Percentiles rank a stretch among this genome's conserved stretches.
Evolutionary conservation across 345 rosid genomes (phyloP).

Genomic region (Dimocarpus longan): DNA sequence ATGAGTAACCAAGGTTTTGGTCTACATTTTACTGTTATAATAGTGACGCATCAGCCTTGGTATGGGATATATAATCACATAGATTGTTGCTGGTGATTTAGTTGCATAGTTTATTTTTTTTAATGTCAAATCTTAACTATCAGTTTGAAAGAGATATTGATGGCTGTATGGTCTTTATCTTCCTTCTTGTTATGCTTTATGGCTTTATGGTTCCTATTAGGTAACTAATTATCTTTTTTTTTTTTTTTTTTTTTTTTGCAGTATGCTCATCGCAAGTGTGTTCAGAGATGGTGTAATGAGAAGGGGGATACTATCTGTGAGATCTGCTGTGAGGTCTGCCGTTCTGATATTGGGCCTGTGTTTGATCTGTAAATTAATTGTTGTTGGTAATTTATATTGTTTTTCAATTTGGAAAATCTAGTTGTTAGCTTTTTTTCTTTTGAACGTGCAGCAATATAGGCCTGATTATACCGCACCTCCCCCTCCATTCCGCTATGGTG

Average conservation of each 20-base stretch:
- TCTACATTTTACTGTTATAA: not conserved
- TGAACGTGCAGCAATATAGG: constrained; percentile 57
- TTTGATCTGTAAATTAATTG: constrained; percentile 4
- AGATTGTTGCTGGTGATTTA: not conserved
- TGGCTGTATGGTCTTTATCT: not conserved
- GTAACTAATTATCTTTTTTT: not conserved
- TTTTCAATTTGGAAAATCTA: not conserved
- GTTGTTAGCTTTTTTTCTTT: constrained; percentile 8
- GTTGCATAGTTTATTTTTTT: not conserved
- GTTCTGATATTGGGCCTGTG: constrained; percentile 11
- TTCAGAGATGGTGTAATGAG: constrained; percentile 90
- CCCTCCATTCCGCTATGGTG: constrained; percentile 54
- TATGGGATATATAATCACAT: no score
- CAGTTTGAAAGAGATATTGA: not conserved
- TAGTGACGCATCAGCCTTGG: no score
- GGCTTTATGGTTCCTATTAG: not conserved
- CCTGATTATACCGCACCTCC: constrained; percentile 68
- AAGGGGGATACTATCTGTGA: constrained; percentile 85
- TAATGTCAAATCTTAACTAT: not conserved
- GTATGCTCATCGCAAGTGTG: constrained; percentile 85
- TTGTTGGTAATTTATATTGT: not conserved
- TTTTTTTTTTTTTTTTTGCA: constrained; percentile 28
- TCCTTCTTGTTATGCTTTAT: constrained; percentile 1
- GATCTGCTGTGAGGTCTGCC: constrained; percentile 74
- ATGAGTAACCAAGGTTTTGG: not conserved